phyloP scores from a whole-genome alignment of 805 yeast species.

The Dipodascopsis uninucleata region DNA sequence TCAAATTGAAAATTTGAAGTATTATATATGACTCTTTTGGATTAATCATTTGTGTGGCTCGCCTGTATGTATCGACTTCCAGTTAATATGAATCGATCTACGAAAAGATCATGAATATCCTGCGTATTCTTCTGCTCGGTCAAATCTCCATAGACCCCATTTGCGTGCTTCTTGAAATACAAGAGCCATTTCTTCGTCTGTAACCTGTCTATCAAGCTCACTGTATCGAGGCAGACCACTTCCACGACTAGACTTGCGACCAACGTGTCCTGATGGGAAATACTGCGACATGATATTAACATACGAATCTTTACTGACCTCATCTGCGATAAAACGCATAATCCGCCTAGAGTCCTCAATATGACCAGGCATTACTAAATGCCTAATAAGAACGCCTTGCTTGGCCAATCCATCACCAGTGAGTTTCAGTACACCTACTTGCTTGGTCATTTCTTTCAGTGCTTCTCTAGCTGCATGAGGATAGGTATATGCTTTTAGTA shows the following conservation, averaged over 20 bases:
- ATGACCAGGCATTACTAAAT: constrained; percentile 26
- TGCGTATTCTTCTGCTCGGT: constrained; percentile 18
- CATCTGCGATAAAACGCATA: constrained; percentile 25
- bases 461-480: constrained; percentile 25
- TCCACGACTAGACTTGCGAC: constrained; percentile 21
- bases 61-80: too few species aligned
- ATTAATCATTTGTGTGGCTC: too few species aligned
- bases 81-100: too few species aligned
- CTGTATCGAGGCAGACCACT: constrained; percentile 19
- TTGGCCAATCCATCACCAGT: constrained; percentile 29
- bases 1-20: too few species aligned
- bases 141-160: constrained; percentile 27
- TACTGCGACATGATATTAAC: constrained; percentile 28
- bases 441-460: constrained; percentile 24
- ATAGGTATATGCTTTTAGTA: constrained; percentile 20
- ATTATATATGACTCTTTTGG: too few species aligned
- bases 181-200: constrained; percentile 21
- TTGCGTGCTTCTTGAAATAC: constrained; percentile 20
- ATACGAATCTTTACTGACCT: constrained; percentile 23
- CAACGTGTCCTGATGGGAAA: constrained; percentile 28
- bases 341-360: constrained; percentile 19
- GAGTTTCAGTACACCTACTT: constrained; percentile 27
- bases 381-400: constrained; percentile 26
- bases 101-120: constrained; percentile 15
- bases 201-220: constrained; percentile 21